Evolutionary conservation across 805 yeast species (phyloP), one percentile per base, ranked within the genome.

Genomic region (Candida cerambycidarum): DNA sequence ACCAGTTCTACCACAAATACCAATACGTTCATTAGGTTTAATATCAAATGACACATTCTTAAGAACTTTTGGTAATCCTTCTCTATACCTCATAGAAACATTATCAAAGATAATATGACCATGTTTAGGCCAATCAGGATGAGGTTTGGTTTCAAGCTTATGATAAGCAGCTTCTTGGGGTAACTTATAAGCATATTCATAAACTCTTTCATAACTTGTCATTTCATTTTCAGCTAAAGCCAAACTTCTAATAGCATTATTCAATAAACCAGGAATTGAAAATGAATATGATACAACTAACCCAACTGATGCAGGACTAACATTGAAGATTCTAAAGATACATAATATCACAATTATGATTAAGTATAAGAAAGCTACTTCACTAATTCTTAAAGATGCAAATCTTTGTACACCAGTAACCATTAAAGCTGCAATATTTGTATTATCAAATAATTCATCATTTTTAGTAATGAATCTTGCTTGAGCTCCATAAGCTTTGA

Each of bases 1-100:
- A 54, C 96, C 96, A 0, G 96, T 87, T 58, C 96, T 76, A 32
- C 96, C 96, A 68, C 92, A 85, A 41, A 87, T 82, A 38, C 95
- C 96, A 50, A 87, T 75, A 55, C 83, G 85, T 58, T 86, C 87
- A 13, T 75, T 67, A 0, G 82, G 74, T 8, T 68, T 59, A 36
- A 85, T 68, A 5, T 47, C 63, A 50, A 73, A 55, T 16, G 54
- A 60, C 43, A 82, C 52, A 44, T 72, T 57, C 45, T 71, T 76
- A 56, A 82, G 64, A 4, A 80, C 86, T 29, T 73, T 59, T 5
- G 87, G 87, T 43, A 81, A 63, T 0, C 74, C 82, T 0, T 78
- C 79, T 59, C 86, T 71, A 57, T 82, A 82, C 14, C 77, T 68
- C 65, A 82, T 57, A 3, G 69, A 67, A 3, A 71, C 83, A 50